phyloP scores from a whole-genome alignment of 345 rosid species.

The Murraya paniculata region DNA sequence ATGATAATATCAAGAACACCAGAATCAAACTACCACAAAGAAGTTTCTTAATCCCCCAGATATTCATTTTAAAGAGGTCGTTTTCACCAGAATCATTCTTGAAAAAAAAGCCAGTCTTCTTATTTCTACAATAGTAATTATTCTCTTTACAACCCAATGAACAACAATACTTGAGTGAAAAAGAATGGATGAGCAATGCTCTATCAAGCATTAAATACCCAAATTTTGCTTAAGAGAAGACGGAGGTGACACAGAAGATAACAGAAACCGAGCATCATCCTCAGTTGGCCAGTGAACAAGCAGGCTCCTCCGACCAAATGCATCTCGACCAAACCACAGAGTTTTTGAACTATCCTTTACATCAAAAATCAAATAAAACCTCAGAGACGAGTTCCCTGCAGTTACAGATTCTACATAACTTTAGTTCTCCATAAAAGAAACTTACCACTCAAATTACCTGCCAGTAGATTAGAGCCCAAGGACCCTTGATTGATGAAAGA shows the following conservation, averaged over 20 bases:
- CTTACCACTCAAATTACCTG: constrained; percentile 59
- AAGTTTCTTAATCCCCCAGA: neutral
- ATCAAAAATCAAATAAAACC: constrained; percentile 5
- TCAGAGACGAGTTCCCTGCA: constrained; percentile 2
- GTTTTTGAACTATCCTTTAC: constrained; percentile 67
- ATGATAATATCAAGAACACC: neutral
- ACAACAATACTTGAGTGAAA: neutral
- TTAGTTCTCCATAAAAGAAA: constrained; percentile 12
- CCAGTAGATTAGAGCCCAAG: constrained; percentile 86
- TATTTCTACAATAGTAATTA: neutral
- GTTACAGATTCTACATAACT: neutral
- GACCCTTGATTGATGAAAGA: constrained; percentile 78
- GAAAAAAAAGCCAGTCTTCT: neutral
- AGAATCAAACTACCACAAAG: neutral
- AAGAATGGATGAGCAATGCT: neutral
- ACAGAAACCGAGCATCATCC: constrained; percentile 57
- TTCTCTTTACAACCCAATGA: neutral
- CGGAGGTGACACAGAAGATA: constrained; percentile 70
- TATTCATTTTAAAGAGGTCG: neutral
- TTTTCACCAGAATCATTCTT: neutral
- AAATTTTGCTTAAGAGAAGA: constrained; percentile 33
- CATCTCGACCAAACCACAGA: constrained; percentile 92
- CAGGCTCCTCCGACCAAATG: constrained; percentile 86
- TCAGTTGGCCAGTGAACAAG: constrained; percentile 86
- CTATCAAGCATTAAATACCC: constrained; percentile 42